These are phyloP conservation scores for Ceratonia siliqua DNA, from an alignment of 306 rosid genomes.

Conservation along the genomic window DNA sequence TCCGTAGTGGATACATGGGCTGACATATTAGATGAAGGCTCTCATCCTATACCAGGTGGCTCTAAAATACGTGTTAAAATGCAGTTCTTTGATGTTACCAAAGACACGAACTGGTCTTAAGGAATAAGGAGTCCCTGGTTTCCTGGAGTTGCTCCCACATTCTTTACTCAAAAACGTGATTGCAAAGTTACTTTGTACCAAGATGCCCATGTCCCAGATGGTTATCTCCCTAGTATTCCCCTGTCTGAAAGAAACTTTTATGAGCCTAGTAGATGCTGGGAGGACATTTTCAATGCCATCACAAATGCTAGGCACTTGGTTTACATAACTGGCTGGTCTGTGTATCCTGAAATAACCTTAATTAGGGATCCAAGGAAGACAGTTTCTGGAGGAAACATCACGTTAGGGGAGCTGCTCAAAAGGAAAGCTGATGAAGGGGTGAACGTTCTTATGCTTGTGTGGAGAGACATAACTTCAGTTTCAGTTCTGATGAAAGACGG, in stretches of 20 bases:
- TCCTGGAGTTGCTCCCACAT: constrained; percentile 65
- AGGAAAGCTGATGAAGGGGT: constrained; percentile 78
- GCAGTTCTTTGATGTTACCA: constrained; percentile 39
- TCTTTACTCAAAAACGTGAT: constrained; percentile 55
- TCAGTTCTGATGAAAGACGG: constrained; percentile 63
- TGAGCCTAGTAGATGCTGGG: constrained; percentile 65
- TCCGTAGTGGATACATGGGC: constrained; percentile 44
- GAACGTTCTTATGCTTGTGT: constrained; percentile 73
- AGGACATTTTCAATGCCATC: constrained; percentile 71
- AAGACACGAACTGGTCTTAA: constrained; percentile 57
- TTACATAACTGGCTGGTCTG: constrained; percentile 90
- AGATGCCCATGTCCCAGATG: constrained; percentile 63
- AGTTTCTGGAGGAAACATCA: constrained; percentile 7
- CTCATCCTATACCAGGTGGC: constrained; percentile 39
- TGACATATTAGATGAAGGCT: constrained; percentile 53
- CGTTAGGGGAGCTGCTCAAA: constrained; percentile 72
- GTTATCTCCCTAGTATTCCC: constrained; percentile 17
- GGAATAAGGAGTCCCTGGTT: constrained; percentile 52
- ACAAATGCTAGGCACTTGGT: constrained; percentile 59
- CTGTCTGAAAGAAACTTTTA: constrained; percentile 24
- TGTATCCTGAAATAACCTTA: constrained; percentile 58
- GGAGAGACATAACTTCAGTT: constrained; percentile 79
- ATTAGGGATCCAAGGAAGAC: constrained; percentile 49
- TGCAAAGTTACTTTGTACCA: constrained; percentile 79
- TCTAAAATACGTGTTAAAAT: constrained; percentile 59